Evolutionary conservation across 73 alveolate species (phyloP).

Genomic region (Paramecium bursaria): DNA sequence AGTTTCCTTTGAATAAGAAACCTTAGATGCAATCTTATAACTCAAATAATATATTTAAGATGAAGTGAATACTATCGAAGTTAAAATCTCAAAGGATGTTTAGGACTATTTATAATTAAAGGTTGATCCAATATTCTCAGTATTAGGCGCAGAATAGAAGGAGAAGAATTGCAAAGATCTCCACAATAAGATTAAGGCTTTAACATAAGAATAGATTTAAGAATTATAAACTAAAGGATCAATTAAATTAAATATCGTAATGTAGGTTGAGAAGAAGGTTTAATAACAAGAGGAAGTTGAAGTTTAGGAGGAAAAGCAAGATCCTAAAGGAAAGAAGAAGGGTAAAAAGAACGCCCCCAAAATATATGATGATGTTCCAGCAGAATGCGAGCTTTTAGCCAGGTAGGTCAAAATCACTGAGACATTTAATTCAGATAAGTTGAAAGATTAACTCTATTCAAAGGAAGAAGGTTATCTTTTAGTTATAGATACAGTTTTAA

Average conservation of each 20-base stretch:
- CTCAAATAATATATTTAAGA: conserved; percentile 88
- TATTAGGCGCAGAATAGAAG: conserved; percentile 82
- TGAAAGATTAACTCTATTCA: conserved; percentile 76
- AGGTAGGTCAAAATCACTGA: conserved; percentile 80
- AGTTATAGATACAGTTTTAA: conserved; percentile 78
- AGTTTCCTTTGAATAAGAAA: conserved; percentile 76
- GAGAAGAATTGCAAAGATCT: conserved; percentile 78
- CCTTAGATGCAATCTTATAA: conserved; percentile 77
- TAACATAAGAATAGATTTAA: conserved; percentile 74
- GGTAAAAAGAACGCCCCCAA: conserved; percentile 83
- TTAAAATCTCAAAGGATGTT: conserved; percentile 80
- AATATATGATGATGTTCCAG: conserved; percentile 79
- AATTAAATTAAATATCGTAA: conserved; percentile 81
- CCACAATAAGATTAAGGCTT: conserved; percentile 75
- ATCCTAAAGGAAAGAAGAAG: conserved; percentile 79
- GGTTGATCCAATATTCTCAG: conserved; percentile 85
- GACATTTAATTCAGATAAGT: conserved; percentile 82
- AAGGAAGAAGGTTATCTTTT: conserved; percentile 82
- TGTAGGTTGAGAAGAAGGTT: conserved; percentile 68
- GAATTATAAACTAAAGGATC: conserved; percentile 77
- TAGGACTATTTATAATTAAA: conserved; percentile 80
- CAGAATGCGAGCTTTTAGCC: conserved; percentile 81
- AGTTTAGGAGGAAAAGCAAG: conserved; percentile 77
- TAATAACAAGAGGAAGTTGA: conserved; percentile 78
- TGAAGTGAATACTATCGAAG: conserved; percentile 89